Evolutionary conservation across 495 filamentous ascomycete species (phyloP), one percentile per base, ranked within the genome.

Genomic region (Neurospora hispaniola): DNA sequence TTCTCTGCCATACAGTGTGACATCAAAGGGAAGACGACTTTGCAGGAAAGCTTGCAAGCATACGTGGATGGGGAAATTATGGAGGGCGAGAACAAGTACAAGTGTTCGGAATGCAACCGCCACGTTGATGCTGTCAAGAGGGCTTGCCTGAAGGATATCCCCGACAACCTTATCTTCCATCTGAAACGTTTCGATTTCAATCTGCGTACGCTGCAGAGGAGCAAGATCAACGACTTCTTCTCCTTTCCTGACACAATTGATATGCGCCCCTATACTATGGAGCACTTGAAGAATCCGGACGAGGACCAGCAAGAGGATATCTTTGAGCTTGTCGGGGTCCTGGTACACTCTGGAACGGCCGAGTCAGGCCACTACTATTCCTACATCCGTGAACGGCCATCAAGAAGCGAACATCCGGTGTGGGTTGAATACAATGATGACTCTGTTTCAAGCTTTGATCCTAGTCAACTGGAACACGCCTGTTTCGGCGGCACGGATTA

Each of bases 21-120:
- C 75, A 97, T 99, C 75, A 96, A 97, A 78, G 96, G 96, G 62
- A 99, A 98, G 80, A 86, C 84, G 8, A 90, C 82, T 42, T 87
- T 99, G 1, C 85, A 92, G 73, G 94, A 98, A 72, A 98, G 96
- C 78, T 83, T 99, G 14, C 89, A 93, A 76, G 94, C 95, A 8
- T 98, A 97, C 79, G 94, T 98, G 14, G 92, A 95, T 78, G 96
- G 96, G 2, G 96, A 99, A 78, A 89, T 96, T 62, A 96, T 98
- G 94, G 94, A 96, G 87, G 96, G 96, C 77, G 90, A 97, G 74
- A 98, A 99, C 82, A 97, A 97, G 81, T 99, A 99, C 84, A 96
- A 94, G 71, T 99, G 96, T 83, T 93, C 94, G 5, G 91, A 89
- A 5, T 99, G 96, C 80, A 91, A 91, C 54, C 90, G 89, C 42